Base-by-base conservation (phyloP, 1,284 basidiomycete genomes). In the Retiboletus flavoniger region DNA sequence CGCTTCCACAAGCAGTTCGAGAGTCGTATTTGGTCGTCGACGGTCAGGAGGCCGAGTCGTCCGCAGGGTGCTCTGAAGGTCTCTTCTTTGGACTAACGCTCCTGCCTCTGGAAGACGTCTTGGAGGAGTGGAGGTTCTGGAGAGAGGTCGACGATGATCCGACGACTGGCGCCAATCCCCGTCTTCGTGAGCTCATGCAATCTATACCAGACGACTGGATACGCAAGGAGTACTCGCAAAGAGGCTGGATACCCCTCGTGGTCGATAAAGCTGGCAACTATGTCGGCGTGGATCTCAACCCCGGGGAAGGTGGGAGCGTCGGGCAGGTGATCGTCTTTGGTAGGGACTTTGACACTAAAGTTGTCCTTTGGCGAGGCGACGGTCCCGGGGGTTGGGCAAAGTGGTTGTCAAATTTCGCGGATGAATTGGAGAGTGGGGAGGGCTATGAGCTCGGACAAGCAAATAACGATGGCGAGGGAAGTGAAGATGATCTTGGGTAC, bases 311-410 rank as follows among this genome's bases (percentile, higher is more conserved):
- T 39, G 96, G 95, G 45, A 72, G 83, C 2, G 78, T 84, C 47
- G 97, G 96, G 4, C 96, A 99, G 71, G 95, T 98, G 48, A 98
- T 99, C 59, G 87, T 98, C 46, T 99, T 98, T 72, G 96, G 96
- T 13, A 83, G 96, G 50, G 96, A 99, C 69, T 98, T 99, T 72
- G 96, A 99, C 72, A 92, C 94, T 24, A 99, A 99, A 72, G 92
- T 98, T 39, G 96, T 98, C 32, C 78, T 98, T 48, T 95, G 89
- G 85, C 80, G 82, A 54, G 95, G 94, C 6, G 95, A 98, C 59
- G 95, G 95, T 16, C 79, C 83, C 35, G 87, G 84, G 11, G 96
- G 96, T 5, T 99, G 97, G 96, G 96, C 91, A 34, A 87, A 87
- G 65, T 99, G 95, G 91, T 74, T 99, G 36, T 86, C 93, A n/a